phyloP scores from a whole-genome alignment of 2,329 filamentous ascomycete species.

The Akanthomyces uredinophilus region DNA sequence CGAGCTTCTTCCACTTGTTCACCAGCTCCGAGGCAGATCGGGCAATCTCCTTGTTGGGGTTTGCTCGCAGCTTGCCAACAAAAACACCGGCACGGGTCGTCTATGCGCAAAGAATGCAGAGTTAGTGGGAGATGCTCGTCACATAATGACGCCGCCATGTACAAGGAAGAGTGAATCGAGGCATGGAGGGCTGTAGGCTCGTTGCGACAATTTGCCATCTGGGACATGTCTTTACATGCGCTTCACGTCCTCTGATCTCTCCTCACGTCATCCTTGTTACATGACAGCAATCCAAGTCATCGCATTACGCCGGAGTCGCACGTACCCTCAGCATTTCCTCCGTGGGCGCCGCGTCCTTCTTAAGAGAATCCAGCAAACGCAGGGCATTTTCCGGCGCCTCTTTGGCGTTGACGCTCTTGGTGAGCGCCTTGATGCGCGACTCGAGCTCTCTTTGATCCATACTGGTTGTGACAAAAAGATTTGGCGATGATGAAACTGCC shows the following conservation, averaged over 20 bases:
- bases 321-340: conserved; percentile 82
- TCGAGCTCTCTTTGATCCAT: conserved; percentile 84
- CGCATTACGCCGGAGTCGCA: conserved; percentile 16
- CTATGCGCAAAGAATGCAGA: conserved; percentile 30
- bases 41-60: conserved; percentile 76
- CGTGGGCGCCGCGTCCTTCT: conserved; percentile 74
- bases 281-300: neutral
- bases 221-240: neutral
- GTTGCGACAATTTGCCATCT: neutral
- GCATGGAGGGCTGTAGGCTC: neutral
- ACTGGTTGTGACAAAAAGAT: neutral
- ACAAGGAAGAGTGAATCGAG: neutral
- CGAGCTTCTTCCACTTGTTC: conserved; percentile 76
- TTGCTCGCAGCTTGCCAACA: conserved; percentile 74
- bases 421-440: conserved; percentile 69
- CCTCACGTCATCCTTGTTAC: neutral
- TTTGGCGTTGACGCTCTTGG: conserved; percentile 70
- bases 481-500: too few relatives aligned
- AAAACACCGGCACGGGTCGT: conserved; percentile 86
- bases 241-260: neutral
- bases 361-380: conserved; percentile 69
- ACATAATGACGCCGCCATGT: neutral
- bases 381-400: conserved; percentile 70
- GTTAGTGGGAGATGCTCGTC: conserved; percentile 4
- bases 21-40: conserved; percentile 77